Base-by-base conservation (phyloP, 1,284 basidiomycete genomes). In the Puccinia coronata region DNA sequence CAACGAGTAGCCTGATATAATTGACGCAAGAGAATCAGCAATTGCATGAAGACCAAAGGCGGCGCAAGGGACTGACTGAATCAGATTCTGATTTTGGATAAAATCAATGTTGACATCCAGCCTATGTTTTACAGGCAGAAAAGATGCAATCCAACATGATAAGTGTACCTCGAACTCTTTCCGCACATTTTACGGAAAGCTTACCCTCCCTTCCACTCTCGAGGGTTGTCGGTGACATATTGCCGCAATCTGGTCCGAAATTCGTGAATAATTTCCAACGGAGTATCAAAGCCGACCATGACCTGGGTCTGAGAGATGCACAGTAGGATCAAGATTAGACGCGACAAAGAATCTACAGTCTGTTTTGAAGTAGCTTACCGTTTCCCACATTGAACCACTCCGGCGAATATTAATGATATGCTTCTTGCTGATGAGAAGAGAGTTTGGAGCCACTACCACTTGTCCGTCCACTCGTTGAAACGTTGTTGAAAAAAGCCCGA, bases 401-500 rank as follows among this genome's bases (percentile, higher is more conserved):
- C 83, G 71, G 8, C 85, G 83, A 81, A 84, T 82, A 83, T 83
- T 86, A 91, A 92, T 92, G 31, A 94, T 92, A 41, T 93, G 88
- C 85, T 93, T 94, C 18, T 90, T 87, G 80, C 88, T 89, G 1
- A 92, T 90, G 12, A 94, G 87, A n/a, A 94, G 87, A 1, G 92
- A 88, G 84, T 94, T 94, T 0, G 93, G 93, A 1, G 92, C 92
- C 80, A 93, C 90, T 72, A 93, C 89, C 85, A 92, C 91, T 86
- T 92, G 84, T 2, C 92, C 93, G 83, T 93, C 92, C 6, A 92
- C 91, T 39, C 92, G 89, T 63, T 90, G 88, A 87, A 94, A 94
- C 0, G 90, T 90, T 9, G 93, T 94, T 1, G 92, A 91, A 84
- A 94, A 93, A 53, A 94, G 87, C 25, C 93, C 93, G 84, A 94